Evolutionary conservation across 2,329 filamentous ascomycete genomes (phyloP).

Genomic region (Neoarthrinium moseri): DNA sequence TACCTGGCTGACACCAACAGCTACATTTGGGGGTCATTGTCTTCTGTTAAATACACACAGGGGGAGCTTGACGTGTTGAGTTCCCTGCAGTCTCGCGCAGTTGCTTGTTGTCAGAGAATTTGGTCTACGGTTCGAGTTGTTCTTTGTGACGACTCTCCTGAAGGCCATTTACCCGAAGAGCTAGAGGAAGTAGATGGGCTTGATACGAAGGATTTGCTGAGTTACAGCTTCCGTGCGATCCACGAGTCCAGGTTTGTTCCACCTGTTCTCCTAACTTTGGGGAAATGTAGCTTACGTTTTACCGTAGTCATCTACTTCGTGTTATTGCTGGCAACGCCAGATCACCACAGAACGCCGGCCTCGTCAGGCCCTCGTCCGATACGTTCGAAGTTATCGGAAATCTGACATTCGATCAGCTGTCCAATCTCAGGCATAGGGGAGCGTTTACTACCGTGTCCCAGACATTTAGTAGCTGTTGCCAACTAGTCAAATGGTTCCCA

Average conservation of each 20-base stretch:
- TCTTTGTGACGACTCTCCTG: slow-evolving; percentile 90
- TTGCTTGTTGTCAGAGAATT: slow-evolving; percentile 62
- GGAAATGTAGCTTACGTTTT: background rate
- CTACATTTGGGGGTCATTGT: slow-evolving; percentile 53
- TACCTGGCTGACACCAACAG: slow-evolving; percentile 25
- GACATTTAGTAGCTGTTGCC: slow-evolving; percentile 80
- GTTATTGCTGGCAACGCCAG: slow-evolving; percentile 56
- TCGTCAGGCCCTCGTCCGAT: slow-evolving; percentile 46
- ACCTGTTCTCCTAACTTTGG: background rate
- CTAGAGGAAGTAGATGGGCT: slow-evolving; percentile 69
- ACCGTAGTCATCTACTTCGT: slow-evolving; percentile 66
- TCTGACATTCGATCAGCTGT: slow-evolving; percentile 78
- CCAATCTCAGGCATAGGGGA: slow-evolving; percentile 81
- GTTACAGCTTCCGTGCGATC: slow-evolving; percentile 92
- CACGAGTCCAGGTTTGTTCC: slow-evolving; percentile 78
- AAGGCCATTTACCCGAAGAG: slow-evolving; percentile 79
- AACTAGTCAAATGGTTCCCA: slow-evolving; percentile 52
- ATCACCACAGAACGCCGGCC: slow-evolving; percentile 40
- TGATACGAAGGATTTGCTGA: slow-evolving; percentile 84
- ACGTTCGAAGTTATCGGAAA: slow-evolving; percentile 68
- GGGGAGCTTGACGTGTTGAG: slow-evolving; percentile 34
- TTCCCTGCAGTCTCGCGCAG: slow-evolving; percentile 52
- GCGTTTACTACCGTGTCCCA: slow-evolving; percentile 91
- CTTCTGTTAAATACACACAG: slow-evolving; percentile 36
- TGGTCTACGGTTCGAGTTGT: slow-evolving; percentile 76